Conservation (phyloP, 2,329 filamentous ascomycete species). For the Fusarium buxicola region DNA sequence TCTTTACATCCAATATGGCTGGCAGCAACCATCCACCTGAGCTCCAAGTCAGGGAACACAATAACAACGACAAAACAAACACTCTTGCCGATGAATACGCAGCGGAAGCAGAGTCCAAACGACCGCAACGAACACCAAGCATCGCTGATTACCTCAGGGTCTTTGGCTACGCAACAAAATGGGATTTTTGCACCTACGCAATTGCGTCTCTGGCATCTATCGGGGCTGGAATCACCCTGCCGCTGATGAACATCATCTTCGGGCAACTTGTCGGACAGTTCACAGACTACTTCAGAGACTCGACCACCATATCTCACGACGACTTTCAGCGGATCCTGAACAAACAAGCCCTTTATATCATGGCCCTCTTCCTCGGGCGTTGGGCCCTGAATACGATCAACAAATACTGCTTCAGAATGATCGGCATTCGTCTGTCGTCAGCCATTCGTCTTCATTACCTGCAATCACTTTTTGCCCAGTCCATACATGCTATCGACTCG, state of each 20-base stretch:
- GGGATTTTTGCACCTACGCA: conserved; percentile 47
- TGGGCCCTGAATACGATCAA: conserved; percentile 42
- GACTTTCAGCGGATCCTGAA: conserved; percentile 27
- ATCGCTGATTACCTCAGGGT: conserved; percentile 43
- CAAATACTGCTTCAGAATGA: conserved; percentile 57
- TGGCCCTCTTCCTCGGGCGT: conserved; percentile 40
- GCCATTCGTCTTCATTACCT: conserved; percentile 63
- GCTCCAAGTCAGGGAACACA: no score
- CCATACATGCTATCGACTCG: conserved; percentile 61
- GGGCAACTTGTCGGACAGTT: conserved; percentile 47
- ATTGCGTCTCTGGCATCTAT: conserved; percentile 49
- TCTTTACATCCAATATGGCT: not conserved
- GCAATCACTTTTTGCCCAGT: conserved; percentile 61
- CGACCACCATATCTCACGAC: conserved; percentile 22
- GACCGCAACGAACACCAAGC: conserved; percentile 27
- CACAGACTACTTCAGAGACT: conserved; percentile 43
- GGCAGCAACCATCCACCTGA: not conserved
- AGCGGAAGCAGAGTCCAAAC: not conserved
- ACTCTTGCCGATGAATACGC: not conserved
- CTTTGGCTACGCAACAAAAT: conserved; percentile 48
- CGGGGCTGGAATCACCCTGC: conserved; percentile 49
- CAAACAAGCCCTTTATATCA: conserved; percentile 43
- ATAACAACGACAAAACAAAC: not conserved
- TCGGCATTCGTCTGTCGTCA: conserved; percentile 63
- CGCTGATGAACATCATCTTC: conserved; percentile 55